Conservation (phyloP, 148 eudicot species). For the Arbutus unedo region DNA sequence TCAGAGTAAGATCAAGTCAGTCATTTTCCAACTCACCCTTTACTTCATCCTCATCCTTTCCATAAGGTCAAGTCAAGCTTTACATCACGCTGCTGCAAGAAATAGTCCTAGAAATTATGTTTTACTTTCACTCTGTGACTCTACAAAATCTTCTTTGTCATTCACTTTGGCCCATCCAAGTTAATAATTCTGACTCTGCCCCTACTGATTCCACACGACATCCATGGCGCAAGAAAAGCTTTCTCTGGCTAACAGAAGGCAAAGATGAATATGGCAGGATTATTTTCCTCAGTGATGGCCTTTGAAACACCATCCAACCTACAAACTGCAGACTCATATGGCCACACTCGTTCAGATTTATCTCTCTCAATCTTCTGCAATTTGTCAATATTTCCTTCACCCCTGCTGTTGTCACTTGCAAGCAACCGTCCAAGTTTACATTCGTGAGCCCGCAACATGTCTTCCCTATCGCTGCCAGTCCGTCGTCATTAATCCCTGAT, state of each 20-base stretch:
- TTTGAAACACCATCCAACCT: conserved; percentile 44
- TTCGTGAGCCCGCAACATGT: conserved; percentile 45
- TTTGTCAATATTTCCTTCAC: conserved; percentile 11
- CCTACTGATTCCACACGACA: conserved; percentile 29
- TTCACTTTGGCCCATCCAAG: not conserved
- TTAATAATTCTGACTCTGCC: not conserved
- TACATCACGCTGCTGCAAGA: too few species aligned
- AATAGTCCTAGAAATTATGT: too few species aligned
- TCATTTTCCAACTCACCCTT: too few species aligned
- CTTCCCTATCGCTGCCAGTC: conserved; percentile 39
- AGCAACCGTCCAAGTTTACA: conserved; percentile 50
- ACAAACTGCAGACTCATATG: conserved; percentile 27
- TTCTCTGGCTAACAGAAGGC: conserved; percentile 26
- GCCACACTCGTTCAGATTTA: conserved; percentile 48
- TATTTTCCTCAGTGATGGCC: conserved; percentile 54
- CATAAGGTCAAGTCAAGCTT: too few species aligned
- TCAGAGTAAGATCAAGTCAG: too few species aligned
- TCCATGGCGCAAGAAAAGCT: conserved; percentile 50
- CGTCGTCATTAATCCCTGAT: conserved; percentile 53
- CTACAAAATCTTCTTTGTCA: too few species aligned
- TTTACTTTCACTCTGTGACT: too few species aligned
- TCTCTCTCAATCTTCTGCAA: conserved; percentile 50
- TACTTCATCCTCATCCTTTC: too few species aligned
- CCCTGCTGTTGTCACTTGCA: conserved; percentile 33
- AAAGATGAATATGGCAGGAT: conserved; percentile 28